A percentile compares a stretch with the other conserved stretches of the same genome.
Evolutionary conservation across 2,329 filamentous ascomycete genomes (phyloP).

Genomic region (Penicillium sp.): DNA sequence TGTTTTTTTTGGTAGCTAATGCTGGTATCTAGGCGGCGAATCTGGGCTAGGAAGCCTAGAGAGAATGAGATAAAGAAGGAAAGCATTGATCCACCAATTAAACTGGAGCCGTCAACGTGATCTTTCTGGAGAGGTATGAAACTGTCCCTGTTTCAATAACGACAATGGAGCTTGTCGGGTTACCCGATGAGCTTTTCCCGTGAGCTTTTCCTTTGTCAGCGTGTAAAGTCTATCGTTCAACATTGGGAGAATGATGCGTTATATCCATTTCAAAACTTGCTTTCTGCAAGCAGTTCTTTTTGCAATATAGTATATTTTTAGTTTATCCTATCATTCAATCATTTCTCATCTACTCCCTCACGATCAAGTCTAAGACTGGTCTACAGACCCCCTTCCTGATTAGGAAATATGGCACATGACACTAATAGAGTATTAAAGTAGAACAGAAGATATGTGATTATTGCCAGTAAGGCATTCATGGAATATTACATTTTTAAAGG

Average conservation of each 20-base stretch:
- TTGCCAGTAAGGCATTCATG: no score
- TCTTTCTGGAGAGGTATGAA: background rate
- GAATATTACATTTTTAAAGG: no score
- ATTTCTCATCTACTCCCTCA: background rate
- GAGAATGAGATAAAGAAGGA: background rate
- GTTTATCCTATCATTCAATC: background rate
- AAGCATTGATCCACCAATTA: background rate
- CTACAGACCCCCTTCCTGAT: background rate
- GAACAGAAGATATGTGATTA: no score
- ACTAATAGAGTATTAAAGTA: no score
- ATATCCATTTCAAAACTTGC: background rate
- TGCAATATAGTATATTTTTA: background rate
- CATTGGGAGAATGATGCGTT: background rate
- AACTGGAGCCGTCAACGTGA: background rate
- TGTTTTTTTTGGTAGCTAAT: background rate
- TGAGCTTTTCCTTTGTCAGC: no score
- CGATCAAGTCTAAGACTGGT: background rate
- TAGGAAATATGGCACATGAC: background rate
- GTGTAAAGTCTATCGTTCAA: no score
- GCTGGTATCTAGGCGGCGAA: background rate
- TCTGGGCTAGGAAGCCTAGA: background rate
- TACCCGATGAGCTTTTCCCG: no score
- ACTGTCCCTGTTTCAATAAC: no score
- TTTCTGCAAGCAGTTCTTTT: background rate
- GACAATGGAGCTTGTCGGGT: background rate